Conservation (phyloP, 352 stramenopile species). For the Phytophthora ramorum region DNA sequence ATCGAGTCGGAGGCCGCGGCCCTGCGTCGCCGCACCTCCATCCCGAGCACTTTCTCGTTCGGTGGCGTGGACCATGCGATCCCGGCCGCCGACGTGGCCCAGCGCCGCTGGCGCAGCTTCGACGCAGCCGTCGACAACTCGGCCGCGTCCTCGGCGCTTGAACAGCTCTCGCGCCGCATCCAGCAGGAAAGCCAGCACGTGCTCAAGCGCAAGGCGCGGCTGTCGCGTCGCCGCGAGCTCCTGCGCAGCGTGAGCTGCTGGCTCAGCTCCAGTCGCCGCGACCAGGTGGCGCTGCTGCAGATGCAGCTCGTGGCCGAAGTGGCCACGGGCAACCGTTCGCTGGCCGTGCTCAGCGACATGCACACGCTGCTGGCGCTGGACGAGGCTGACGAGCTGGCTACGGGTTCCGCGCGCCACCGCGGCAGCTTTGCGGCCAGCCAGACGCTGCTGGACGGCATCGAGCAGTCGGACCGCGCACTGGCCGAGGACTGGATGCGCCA, state of each 20-base stretch:
- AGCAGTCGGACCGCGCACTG: constrained; percentile 65
- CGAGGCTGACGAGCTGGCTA: constrained; percentile 32
- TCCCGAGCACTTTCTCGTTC: constrained; percentile 67
- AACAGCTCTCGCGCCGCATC: constrained; percentile 60
- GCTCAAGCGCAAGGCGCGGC: constrained; percentile 45
- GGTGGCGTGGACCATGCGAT: constrained; percentile 35
- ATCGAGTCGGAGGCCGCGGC: constrained; percentile 39
- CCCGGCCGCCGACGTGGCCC: constrained; percentile 24
- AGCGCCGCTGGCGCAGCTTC: constrained; percentile 73
- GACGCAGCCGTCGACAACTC: constrained; percentile 35
- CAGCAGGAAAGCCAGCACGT: constrained; percentile 54
- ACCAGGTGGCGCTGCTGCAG: constrained; percentile 67
- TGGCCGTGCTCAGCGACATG: constrained; percentile 59
- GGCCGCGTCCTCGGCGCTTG: constrained; percentile 38
- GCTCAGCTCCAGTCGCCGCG: constrained; percentile 55
- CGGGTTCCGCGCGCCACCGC: constrained; percentile 13
- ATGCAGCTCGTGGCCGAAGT: constrained; percentile 80
- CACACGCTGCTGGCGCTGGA: constrained; percentile 60
- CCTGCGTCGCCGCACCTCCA: constrained; percentile 62
- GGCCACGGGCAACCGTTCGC: constrained; percentile 62
- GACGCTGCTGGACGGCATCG: constrained; percentile 51
- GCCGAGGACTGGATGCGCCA: constrained; percentile 62
- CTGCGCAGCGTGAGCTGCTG: constrained; percentile 54
- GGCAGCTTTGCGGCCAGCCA: constrained; percentile 47
- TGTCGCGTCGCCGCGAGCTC: constrained; percentile 54